Evolutionary conservation across 23 red algal species (phyloP).

Genomic region (Cyanidium caldarium): DNA sequence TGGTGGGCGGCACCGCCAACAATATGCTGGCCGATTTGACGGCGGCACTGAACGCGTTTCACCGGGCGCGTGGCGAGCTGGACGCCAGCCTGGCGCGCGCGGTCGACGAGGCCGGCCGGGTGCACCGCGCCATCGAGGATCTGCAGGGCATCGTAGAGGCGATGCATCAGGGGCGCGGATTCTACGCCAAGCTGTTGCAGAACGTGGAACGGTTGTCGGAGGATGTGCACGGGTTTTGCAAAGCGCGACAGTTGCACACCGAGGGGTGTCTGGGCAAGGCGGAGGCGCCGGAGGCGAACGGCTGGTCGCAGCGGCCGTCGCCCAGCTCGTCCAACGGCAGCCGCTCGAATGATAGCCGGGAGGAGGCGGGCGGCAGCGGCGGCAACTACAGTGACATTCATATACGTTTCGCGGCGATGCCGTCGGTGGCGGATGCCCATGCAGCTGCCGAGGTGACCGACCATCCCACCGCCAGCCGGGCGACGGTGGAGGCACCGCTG

Average conservation of each 20-base stretch:
- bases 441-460: too few relatives aligned
- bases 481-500: too few relatives aligned
- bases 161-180: background rate
- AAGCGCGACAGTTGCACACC: background rate
- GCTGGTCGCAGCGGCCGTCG: too few relatives aligned
- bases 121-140: conserved; percentile 3
- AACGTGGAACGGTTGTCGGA: background rate
- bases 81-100: background rate
- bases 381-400: too few relatives aligned
- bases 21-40: background rate
- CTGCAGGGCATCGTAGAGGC: background rate
- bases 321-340: too few relatives aligned
- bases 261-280: too few relatives aligned
- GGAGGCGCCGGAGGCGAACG: too few relatives aligned
- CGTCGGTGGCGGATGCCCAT: too few relatives aligned
- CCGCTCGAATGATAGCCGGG: too few relatives aligned
- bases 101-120: background rate
- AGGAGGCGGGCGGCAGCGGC: too few relatives aligned
- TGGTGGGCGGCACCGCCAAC: background rate
- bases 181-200: background rate
- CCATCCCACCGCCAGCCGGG: too few relatives aligned
- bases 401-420: too few relatives aligned
- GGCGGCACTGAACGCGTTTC: background rate
- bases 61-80: background rate
- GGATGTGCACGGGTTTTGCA: background rate